Conservation (phyloP, 345 rosid species). For the Eucalyptus dawsonii region DNA sequence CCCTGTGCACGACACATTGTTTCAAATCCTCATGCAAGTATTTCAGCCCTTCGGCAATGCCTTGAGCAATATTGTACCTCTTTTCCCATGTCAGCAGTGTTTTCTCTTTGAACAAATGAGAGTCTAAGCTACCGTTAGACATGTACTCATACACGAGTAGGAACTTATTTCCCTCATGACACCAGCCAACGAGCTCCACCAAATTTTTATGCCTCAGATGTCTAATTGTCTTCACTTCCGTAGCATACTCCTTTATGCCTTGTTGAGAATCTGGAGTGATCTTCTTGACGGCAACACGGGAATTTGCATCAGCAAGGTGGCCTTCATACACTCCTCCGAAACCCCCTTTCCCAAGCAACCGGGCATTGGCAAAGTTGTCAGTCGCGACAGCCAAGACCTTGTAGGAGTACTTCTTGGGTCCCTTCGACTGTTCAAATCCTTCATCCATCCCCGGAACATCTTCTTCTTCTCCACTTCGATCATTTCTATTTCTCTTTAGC, state of each 20-base stretch:
- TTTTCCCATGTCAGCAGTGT: not conserved
- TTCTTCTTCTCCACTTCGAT: not conserved
- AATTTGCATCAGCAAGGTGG: not conserved
- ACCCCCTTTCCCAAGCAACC: not conserved
- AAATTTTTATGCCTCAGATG: not conserved
- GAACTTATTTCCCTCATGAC: not conserved
- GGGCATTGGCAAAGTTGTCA: not conserved
- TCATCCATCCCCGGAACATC: not conserved
- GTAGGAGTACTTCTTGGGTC: not conserved
- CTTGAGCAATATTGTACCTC: not conserved
- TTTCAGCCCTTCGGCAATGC: not conserved
- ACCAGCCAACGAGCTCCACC: not conserved
- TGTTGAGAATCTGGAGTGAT: not conserved
- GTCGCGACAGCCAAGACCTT: not conserved
- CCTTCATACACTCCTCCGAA: not conserved
- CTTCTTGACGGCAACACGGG: not conserved
- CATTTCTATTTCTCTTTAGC: not conserved
- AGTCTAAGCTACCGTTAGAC: not conserved
- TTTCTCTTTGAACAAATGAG: not conserved
- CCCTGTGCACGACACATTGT: slow-evolving; percentile 14
- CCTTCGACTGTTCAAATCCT: not conserved
- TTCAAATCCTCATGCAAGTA: slow-evolving; percentile 11
- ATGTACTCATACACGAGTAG: not conserved
- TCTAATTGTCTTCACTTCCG: not conserved
- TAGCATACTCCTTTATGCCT: not conserved